Conservation (phyloP, 192 early-diverging fungal genomes). For the Umbelopsis isabellina region DNA sequence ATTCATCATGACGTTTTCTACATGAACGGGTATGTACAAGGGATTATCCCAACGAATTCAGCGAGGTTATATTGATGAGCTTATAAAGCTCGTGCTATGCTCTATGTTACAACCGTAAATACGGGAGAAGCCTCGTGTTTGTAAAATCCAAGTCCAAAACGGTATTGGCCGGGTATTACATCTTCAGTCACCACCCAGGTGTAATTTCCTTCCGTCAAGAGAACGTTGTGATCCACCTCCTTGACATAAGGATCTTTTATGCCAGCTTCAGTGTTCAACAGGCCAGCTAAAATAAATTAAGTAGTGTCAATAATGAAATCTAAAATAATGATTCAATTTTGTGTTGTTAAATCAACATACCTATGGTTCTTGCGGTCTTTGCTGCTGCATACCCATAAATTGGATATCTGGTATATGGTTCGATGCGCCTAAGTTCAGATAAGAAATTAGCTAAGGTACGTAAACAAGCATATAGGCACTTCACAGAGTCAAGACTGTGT, state of each 20-base stretch:
- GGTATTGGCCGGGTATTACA: slow-evolving; percentile 20
- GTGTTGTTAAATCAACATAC: background rate
- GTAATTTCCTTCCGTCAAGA: slow-evolving; percentile 21
- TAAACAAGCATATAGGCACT: background rate
- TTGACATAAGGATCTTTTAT: slow-evolving; percentile 6
- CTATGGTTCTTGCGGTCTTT: slow-evolving; percentile 21
- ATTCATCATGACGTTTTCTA: too few species aligned
- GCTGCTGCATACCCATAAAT: slow-evolving; percentile 27
- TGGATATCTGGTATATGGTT: slow-evolving; percentile 14
- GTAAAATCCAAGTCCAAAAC: slow-evolving; percentile 27
- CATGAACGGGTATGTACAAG: background rate
- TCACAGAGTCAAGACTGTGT: background rate
- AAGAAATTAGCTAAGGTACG: background rate
- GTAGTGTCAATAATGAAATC: background rate
- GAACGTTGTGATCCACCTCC: slow-evolving; percentile 18
- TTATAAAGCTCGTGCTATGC: background rate
- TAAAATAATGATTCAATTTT: background rate
- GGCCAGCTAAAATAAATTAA: slow-evolving; percentile 11
- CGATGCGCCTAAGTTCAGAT: slow-evolving; percentile 9
- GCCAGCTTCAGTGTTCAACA: slow-evolving; percentile 9
- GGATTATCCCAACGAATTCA: background rate
- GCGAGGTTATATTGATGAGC: too few species aligned
- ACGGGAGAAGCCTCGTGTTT: slow-evolving; percentile 18
- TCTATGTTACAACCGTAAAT: slow-evolving; percentile 6
- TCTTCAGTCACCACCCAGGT: slow-evolving; percentile 19